A percentile compares a stretch with the other conserved stretches of the same genome.
Conservation (phyloP, 1,139 yeast species). For the Hyphopichia wangnamkhiaoensis region DNA sequence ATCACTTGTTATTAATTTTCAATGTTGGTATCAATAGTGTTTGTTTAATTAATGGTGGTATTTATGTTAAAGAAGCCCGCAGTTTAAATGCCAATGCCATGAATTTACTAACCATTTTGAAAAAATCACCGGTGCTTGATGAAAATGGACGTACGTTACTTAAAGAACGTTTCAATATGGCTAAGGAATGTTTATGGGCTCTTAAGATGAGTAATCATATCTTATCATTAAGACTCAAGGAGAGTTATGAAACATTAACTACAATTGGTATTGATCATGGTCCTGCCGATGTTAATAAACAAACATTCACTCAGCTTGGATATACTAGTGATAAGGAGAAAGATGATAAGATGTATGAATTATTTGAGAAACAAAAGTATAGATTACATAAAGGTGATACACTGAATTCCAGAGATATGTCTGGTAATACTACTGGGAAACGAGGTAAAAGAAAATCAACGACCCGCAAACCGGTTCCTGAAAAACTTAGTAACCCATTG, state of each 20-base stretch:
- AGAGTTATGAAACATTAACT: slow-evolving; percentile 34
- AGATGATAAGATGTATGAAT: slow-evolving; percentile 20
- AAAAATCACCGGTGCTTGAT: slow-evolving; percentile 33
- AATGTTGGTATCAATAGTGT: slow-evolving; percentile 48
- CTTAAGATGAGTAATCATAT: slow-evolving; percentile 57
- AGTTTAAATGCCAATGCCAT: slow-evolving; percentile 27
- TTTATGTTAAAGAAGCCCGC: slow-evolving; percentile 24
- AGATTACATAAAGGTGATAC: slow-evolving; percentile 15
- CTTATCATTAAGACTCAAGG: slow-evolving; percentile 45
- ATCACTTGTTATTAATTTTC: slow-evolving; percentile 46
- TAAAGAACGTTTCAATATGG: slow-evolving; percentile 56
- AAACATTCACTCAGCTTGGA: slow-evolving; percentile 51
- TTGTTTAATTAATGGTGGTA: slow-evolving; percentile 48
- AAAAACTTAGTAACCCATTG: too few relatives aligned
- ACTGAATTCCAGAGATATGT: neutral
- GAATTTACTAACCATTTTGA: slow-evolving; percentile 26
- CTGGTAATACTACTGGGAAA: neutral
- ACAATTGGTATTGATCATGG: slow-evolving; percentile 59
- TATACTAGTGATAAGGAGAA: slow-evolving; percentile 15
- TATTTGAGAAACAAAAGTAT: slow-evolving; percentile 20
- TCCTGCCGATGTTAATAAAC: slow-evolving; percentile 52
- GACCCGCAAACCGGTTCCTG: too few relatives aligned
- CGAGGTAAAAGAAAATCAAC: too few relatives aligned
- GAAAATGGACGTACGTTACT: slow-evolving; percentile 33
- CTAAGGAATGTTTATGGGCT: slow-evolving; percentile 65